Conservation (phyloP, 2,329 filamentous ascomycete species). For the Westerdykella aurantiaca region DNA sequence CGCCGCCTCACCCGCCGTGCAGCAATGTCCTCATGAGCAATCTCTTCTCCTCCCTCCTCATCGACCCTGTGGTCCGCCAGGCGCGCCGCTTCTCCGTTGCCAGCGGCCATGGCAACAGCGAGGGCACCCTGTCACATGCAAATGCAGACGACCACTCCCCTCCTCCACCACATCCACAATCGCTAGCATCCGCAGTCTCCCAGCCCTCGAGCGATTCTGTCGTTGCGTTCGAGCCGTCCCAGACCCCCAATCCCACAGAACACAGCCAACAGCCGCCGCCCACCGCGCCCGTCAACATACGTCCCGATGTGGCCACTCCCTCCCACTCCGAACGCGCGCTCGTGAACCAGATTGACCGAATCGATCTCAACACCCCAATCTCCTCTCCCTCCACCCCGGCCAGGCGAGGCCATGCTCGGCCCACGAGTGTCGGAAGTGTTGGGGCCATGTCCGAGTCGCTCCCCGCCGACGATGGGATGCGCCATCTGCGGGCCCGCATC, state of each 20-base stretch:
- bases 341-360: constrained; percentile 22
- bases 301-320: constrained; percentile 23
- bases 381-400: constrained; percentile 18
- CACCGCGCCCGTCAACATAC: constrained; percentile 18
- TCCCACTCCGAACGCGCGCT: constrained; percentile 25
- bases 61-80: constrained; percentile 38
- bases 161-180: constrained; percentile 5
- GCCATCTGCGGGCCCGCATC: constrained; percentile 42
- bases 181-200: constrained; percentile 6
- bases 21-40: constrained; percentile 32
- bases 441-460: constrained; percentile 34
- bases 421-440: not conserved
- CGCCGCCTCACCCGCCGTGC: no score
- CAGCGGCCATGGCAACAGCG: constrained; percentile 21
- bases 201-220: not conserved
- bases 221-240: not conserved
- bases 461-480: constrained; percentile 49
- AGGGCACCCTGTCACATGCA: constrained; percentile 6
- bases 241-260: constrained; percentile 2
- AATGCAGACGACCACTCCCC: not conserved
- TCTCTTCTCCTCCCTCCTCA: constrained; percentile 37
- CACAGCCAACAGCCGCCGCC: constrained; percentile 8
- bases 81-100: constrained; percentile 35
- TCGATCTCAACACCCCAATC: constrained; percentile 18
- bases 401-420: constrained; percentile 3